Evolutionary conservation across 2,329 filamentous ascomycete genomes (phyloP).

Genomic region (Colletotrichum spinosum): DNA sequence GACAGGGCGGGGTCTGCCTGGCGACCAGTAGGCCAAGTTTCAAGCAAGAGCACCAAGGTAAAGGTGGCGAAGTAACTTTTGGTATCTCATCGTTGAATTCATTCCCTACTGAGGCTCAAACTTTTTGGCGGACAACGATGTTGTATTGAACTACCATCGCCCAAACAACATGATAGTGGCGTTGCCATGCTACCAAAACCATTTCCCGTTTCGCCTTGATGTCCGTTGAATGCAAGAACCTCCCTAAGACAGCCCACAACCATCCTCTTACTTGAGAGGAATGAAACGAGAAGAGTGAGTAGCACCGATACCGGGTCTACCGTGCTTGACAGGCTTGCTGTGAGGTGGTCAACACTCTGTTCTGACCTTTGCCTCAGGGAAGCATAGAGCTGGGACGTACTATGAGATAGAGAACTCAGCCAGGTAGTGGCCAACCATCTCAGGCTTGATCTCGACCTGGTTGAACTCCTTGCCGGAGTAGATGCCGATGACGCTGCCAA

Average conservation of each 20-base stretch:
- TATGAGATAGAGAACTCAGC: slow-evolving; percentile 99
- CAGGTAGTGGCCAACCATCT: slow-evolving; percentile 99
- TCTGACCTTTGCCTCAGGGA: neutral
- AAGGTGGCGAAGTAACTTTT: slow-evolving; percentile 12
- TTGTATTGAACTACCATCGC: slow-evolving; percentile 40
- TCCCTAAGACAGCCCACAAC: slow-evolving; percentile 56
- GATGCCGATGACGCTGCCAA: slow-evolving; percentile 97
- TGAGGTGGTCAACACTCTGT: slow-evolving; percentile 60
- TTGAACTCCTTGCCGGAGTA: slow-evolving; percentile 99
- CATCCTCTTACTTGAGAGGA: slow-evolving; percentile 95
- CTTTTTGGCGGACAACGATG: slow-evolving; percentile 41
- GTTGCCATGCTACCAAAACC: slow-evolving; percentile 62
- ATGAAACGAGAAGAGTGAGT: slow-evolving; percentile 99
- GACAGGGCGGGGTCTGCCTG: neutral
- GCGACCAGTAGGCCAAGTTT: no score
- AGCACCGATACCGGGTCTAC: slow-evolving; percentile 99
- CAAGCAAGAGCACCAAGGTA: no score
- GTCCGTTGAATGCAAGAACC: slow-evolving; percentile 69
- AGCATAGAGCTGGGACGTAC: slow-evolving; percentile 68
- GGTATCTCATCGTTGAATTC: slow-evolving; percentile 37
- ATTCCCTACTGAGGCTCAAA: slow-evolving; percentile 37
- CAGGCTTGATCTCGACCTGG: slow-evolving; percentile 99
- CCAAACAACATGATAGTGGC: slow-evolving; percentile 40
- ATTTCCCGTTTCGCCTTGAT: slow-evolving; percentile 68
- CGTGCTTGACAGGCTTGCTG: slow-evolving; percentile 99